Evolutionary conservation across 257 asterid species (phyloP).

Genomic region (Orobanche coerulescens): DNA sequence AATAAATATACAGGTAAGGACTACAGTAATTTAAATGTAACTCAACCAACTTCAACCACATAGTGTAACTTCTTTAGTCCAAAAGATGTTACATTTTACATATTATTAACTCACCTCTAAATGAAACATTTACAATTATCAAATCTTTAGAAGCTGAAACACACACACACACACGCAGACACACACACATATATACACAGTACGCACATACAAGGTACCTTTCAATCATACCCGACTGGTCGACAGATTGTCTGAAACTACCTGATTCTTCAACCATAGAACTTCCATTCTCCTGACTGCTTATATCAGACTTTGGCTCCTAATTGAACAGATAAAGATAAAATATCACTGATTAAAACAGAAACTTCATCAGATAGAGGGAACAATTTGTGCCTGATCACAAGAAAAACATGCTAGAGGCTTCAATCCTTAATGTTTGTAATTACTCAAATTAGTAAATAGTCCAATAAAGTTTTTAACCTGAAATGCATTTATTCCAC

Average conservation of each 20-base stretch:
- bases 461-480: not conserved
- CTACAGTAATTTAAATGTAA: not conserved
- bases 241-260: slow-evolving; percentile 34
- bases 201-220: slow-evolving; percentile 33
- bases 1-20: slow-evolving; percentile 2
- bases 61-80: slow-evolving; percentile 12
- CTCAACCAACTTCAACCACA: slow-evolving; percentile 16
- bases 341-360: not conserved
- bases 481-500: not conserved
- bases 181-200: not conserved
- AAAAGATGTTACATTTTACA: not conserved
- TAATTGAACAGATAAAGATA: slow-evolving; percentile 20
- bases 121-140: slow-evolving; percentile 7
- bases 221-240: slow-evolving; percentile 38
- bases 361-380: not conserved
- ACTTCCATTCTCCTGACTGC: slow-evolving; percentile 45
- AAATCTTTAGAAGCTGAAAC: slow-evolving; percentile 3
- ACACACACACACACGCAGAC: not conserved
- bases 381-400: not conserved
- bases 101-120: slow-evolving; percentile 16
- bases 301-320: slow-evolving; percentile 42
- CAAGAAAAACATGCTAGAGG: slow-evolving; percentile 3
- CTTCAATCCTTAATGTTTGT: not conserved
- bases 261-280: slow-evolving; percentile 40
- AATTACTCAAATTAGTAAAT: not conserved